A percentile compares a stretch with the other conserved stretches of the same genome.
Conservation (phyloP, 176 grass and related monocot species). For the Chloris gayana region DNA sequence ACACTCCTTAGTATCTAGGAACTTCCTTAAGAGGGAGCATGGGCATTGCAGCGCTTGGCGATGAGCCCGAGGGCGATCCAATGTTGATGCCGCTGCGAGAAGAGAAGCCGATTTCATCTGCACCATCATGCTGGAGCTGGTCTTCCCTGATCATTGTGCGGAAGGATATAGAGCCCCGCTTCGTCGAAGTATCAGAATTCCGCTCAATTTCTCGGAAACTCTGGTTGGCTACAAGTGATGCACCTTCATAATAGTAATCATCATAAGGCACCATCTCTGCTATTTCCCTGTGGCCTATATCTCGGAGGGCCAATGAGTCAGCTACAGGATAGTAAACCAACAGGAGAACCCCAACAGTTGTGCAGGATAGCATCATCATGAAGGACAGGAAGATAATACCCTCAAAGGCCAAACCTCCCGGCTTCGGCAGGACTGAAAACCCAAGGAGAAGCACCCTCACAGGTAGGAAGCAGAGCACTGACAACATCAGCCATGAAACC, state of each 20-base stretch:
- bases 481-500: conserved; percentile 64
- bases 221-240: conserved; percentile 74
- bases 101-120: conserved; percentile 51
- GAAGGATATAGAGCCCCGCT: conserved; percentile 75
- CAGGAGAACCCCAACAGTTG: conserved; percentile 68
- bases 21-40: conserved; percentile 93
- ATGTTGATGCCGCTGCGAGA: conserved; percentile 49
- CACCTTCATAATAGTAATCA: conserved; percentile 83
- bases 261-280: conserved; percentile 79
- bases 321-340: conserved; percentile 82
- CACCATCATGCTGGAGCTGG: conserved; percentile 48
- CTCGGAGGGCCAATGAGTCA: conserved; percentile 72
- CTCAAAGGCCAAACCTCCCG: conserved; percentile 59
- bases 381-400: conserved; percentile 79
- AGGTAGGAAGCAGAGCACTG: conserved; percentile 70
- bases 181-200: conserved; percentile 73
- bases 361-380: conserved; percentile 64
- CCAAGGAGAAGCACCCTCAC: conserved; percentile 84
- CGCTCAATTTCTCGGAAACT: conserved; percentile 64
- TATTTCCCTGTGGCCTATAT: conserved; percentile 53
- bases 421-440: conserved; percentile 71
- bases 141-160: conserved; percentile 78
- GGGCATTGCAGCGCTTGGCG: conserved; percentile 53
- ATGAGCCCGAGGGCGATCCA: conserved; percentile 63
- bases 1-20: conserved; percentile 68